A percentile compares a stretch with the other conserved stretches of the same genome.
Conservation (phyloP, 768 basidiomycete genomes). For the Mycena chlorophos region DNA sequence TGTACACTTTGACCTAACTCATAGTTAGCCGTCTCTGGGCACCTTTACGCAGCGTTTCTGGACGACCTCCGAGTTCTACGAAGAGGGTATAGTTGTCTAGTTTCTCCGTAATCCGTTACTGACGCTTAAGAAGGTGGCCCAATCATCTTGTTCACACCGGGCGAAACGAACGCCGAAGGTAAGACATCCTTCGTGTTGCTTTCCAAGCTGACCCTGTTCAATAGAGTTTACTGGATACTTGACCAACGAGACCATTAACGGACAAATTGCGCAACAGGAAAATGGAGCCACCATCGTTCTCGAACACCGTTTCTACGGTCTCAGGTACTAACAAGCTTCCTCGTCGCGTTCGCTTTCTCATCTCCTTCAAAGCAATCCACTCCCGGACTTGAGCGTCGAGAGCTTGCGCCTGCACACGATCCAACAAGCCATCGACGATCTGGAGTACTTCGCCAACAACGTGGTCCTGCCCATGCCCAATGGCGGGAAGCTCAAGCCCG, state of each 20-base stretch:
- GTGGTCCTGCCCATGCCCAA: constrained; percentile 67
- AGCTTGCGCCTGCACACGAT: constrained; percentile 64
- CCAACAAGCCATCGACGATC: constrained; percentile 73
- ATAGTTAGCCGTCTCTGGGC: constrained; percentile 55
- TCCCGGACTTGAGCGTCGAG: constrained; percentile 54
- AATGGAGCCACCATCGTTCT: constrained; percentile 62
- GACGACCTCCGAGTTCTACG: constrained; percentile 68
- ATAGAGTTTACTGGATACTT: constrained; percentile 60
- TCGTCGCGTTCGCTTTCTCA: background rate
- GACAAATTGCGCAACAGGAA: constrained; percentile 64
- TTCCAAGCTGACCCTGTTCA: constrained; percentile 21
- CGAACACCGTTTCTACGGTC: constrained; percentile 75
- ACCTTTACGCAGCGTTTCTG: constrained; percentile 80
- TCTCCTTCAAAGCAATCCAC: constrained; percentile 54
- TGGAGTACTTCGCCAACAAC: constrained; percentile 68
- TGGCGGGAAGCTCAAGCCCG: constrained; percentile 60
- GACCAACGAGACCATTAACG: constrained; percentile 63
- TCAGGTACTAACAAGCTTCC: constrained; percentile 20
- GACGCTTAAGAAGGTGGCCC: constrained; percentile 45
- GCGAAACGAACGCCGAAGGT: constrained; percentile 61
- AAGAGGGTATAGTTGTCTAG: constrained; percentile 37
- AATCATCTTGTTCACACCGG: constrained; percentile 65
- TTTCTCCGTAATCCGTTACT: background rate
- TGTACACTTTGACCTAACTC: constrained; percentile 27
- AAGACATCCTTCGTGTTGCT: constrained; percentile 1